A percentile compares a stretch with the other conserved stretches of the same genome.
Evolutionary conservation across 257 asterid species (phyloP).

Genomic region (Salvia hispanica): DNA sequence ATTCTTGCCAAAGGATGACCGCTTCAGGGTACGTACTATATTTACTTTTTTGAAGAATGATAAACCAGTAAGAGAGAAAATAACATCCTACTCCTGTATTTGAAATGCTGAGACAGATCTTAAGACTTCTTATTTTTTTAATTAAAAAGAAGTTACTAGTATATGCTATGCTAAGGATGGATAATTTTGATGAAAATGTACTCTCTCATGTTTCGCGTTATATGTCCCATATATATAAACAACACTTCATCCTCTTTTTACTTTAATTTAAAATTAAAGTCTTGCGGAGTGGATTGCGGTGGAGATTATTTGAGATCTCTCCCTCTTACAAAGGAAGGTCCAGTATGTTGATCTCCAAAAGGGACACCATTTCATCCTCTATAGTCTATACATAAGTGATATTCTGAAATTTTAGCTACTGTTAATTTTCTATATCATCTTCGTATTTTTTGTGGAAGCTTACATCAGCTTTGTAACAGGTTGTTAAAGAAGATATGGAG

Average conservation of each 20-base stretch:
- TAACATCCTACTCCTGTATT: conserved; percentile 18
- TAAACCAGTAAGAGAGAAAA: conserved; percentile 19
- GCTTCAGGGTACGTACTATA: conserved; percentile 67
- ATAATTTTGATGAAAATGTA: conserved; percentile 22
- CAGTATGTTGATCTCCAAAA: not conserved
- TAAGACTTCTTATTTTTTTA: conserved; percentile 20
- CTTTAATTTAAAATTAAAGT: not conserved
- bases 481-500: conserved; percentile 85
- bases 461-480: conserved; percentile 56
- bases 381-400: not conserved
- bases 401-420: conserved; percentile 14
- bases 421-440: conserved; percentile 13
- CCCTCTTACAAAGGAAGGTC: not conserved
- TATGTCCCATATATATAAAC: conserved; percentile 10
- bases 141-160: conserved; percentile 19
- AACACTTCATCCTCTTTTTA: conserved; percentile 2
- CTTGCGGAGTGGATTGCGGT: not conserved
- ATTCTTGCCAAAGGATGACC: conserved; percentile 80
- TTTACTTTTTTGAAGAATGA: not conserved
- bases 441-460: conserved; percentile 29
- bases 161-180: conserved; percentile 2
- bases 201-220: conserved; percentile 15
- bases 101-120: conserved; percentile 11
- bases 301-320: not conserved
- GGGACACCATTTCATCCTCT: conserved; percentile 10